phyloP scores from a whole-genome alignment of 116 monocot species.

The Papilionanthe hybrid region DNA sequence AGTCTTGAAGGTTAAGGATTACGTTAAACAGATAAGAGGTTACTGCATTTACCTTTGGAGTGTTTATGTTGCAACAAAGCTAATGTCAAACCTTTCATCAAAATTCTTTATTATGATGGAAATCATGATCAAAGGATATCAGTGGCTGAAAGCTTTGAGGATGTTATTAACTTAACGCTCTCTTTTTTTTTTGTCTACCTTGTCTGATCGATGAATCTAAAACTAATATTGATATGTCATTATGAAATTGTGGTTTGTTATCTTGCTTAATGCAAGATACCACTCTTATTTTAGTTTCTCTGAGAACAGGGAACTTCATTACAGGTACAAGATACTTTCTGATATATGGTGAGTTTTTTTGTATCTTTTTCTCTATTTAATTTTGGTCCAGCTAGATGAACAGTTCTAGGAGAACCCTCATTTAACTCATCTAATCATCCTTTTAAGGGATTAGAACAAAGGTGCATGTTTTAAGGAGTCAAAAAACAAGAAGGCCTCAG shows the following conservation, averaged over 20 bases:
- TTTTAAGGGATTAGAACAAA: too few relatives aligned
- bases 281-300: not conserved
- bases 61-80: not conserved
- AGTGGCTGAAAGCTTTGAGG: too few relatives aligned
- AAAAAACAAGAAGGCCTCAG: too few relatives aligned
- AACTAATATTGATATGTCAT: not conserved
- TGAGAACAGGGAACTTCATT: not conserved
- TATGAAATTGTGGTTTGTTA: not conserved
- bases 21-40: not conserved
- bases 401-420: too few relatives aligned
- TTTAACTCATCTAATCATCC: too few relatives aligned
- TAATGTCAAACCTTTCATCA: not conserved
- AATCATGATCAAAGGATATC: not conserved
- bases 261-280: not conserved
- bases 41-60: not conserved
- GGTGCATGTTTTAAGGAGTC: too few relatives aligned
- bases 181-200: too few relatives aligned
- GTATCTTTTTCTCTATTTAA: too few relatives aligned
- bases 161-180: too few relatives aligned
- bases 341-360: not conserved
- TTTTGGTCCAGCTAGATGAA: too few relatives aligned
- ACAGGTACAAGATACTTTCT: not conserved
- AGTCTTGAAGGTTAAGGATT: not conserved
- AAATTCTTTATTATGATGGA: not conserved
- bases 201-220: too few relatives aligned